A percentile compares a stretch with the other conserved stretches of the same genome.
These are phyloP conservation scores for Moniliophthora roreri DNA, from an alignment of 1,284 basidiomycete genomes.

Conservation along the genomic window DNA sequence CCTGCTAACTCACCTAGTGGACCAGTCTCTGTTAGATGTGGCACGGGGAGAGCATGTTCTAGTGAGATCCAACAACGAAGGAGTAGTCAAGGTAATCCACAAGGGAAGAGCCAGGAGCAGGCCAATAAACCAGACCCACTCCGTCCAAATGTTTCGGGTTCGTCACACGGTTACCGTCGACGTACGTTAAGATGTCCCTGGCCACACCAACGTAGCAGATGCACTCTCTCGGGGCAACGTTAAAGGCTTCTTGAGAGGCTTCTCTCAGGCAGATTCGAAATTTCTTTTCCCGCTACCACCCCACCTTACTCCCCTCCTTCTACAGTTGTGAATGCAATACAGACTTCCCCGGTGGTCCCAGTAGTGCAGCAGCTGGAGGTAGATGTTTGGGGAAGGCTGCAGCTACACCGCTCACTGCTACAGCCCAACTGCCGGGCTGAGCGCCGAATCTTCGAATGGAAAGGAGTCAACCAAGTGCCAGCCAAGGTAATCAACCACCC, in stretches of 20 bases:
- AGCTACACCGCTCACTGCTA: slow-evolving; percentile 21
- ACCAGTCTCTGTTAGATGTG: slow-evolving; percentile 10
- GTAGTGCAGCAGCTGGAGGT: slow-evolving; percentile 11
- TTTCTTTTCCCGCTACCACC: slow-evolving; percentile 18
- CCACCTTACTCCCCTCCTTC: slow-evolving; percentile 16
- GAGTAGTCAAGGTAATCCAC: slow-evolving; percentile 27
- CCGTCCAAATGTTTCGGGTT: slow-evolving; percentile 25
- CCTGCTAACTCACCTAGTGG: slow-evolving; percentile 20
- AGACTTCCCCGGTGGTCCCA: slow-evolving; percentile 14
- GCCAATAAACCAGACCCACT: slow-evolving; percentile 28
- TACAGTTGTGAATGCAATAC: slow-evolving; percentile 18
- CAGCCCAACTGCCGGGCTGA: slow-evolving; percentile 25
- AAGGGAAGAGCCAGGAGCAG: slow-evolving; percentile 28
- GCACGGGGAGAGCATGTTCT: slow-evolving; percentile 8
- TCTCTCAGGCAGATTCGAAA: slow-evolving; percentile 20
- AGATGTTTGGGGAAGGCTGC: slow-evolving; percentile 11
- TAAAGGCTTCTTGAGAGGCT: slow-evolving; percentile 24
- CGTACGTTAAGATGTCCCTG: slow-evolving; percentile 25
- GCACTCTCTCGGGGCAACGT: slow-evolving; percentile 34
- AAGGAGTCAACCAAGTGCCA: not conserved
- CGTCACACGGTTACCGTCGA: slow-evolving; percentile 10
- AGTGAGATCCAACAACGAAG: slow-evolving; percentile 29
- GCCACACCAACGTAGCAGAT: slow-evolving; percentile 31
- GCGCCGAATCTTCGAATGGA: slow-evolving; percentile 30
- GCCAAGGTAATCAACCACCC: not conserved